Evolutionary conservation across 108 stramenopile species (phyloP), one percentile per base, ranked within the genome.

Genomic region (Pseudonitzschia multistriata): DNA sequence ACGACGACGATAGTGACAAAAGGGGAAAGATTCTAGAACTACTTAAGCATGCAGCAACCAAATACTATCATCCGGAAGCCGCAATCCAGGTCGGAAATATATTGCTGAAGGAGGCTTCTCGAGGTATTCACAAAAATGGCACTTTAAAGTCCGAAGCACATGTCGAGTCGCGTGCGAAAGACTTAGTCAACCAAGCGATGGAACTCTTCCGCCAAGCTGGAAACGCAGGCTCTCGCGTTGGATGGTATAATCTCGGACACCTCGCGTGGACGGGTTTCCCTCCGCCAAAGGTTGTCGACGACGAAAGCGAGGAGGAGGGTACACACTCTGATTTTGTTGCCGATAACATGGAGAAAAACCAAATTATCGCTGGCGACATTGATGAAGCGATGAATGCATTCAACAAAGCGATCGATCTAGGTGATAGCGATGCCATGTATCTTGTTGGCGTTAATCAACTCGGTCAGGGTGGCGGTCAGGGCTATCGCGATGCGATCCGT

Each of bases 381-480:
- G n/a, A 72, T 10, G 42, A 37, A 57, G 84, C 88, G 14, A 87
- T 89, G 76, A 77, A 86, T 13, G 72, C 82, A 22, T 90, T 90
- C 72, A 49, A 66, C n/a, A 76, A 83, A 39, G 89, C 92, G 27
- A 85, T 90, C 54, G 78, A 85, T 48, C 59, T 89, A 36, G 90
- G 88, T 17, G 92, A 94, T 71, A 67, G 79, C 0, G 92, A 94
- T 80, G 87, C 92, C 19, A 79, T 85, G 78, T 94, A 91, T 50
- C 88, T 94, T 66, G 80, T 94, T 5, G 90, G 85, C 15, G 90
- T 87, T 21, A 81, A 85, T 54, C 72, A 74, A 30, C 61, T 89
- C 54, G 76, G 80, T 13, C 33, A 72, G 35, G 80, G 72, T 15
- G 68, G 74, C 27, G 40, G 49, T 4, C 60, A 66, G 21, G 61